Evolutionary conservation across 768 basidiomycete species (phyloP).

Genomic region (Macrolepiota dolichaula): DNA sequence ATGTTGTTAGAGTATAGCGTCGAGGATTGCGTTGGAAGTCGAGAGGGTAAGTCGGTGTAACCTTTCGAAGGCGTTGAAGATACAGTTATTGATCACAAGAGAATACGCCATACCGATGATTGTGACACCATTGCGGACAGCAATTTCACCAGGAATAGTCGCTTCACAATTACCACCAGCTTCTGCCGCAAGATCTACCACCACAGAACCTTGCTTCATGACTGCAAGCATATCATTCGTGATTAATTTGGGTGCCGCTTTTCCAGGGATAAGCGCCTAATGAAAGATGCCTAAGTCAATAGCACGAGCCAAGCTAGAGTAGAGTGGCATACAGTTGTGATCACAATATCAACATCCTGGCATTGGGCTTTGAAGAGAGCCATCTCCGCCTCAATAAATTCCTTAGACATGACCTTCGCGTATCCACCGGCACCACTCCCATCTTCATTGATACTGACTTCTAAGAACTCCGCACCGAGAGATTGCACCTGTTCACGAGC

Average conservation of each 20-base stretch:
- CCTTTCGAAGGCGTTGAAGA: conserved; percentile 35
- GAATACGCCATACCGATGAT: conserved; percentile 55
- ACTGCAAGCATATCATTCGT: conserved; percentile 81
- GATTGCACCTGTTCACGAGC: conserved; percentile 89
- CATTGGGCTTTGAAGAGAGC: conserved; percentile 84
- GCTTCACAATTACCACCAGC: conserved; percentile 88
- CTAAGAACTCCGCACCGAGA: conserved; percentile 87
- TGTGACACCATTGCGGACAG: conserved; percentile 72
- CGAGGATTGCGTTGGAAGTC: conserved; percentile 85
- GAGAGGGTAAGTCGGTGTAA: conserved; percentile 83
- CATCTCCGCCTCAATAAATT: conserved; percentile 88
- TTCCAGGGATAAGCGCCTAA: conserved; percentile 81
- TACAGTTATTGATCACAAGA: neutral
- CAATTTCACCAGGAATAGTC: conserved; percentile 73
- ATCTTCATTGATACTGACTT: conserved; percentile 76
- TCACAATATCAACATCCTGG: conserved; percentile 85
- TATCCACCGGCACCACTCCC: conserved; percentile 83
- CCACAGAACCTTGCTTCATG: conserved; percentile 91
- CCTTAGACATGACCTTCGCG: conserved; percentile 88
- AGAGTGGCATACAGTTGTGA: conserved; percentile 64
- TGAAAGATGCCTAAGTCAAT: neutral
- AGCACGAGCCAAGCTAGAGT: neutral
- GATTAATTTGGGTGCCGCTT: conserved; percentile 83
- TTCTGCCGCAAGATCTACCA: conserved; percentile 86
- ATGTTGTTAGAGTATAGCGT: conserved; percentile 91